Evolutionary conservation across 352 stramenopile species (phyloP).

Genomic region (Elongisporangium senticosum): DNA sequence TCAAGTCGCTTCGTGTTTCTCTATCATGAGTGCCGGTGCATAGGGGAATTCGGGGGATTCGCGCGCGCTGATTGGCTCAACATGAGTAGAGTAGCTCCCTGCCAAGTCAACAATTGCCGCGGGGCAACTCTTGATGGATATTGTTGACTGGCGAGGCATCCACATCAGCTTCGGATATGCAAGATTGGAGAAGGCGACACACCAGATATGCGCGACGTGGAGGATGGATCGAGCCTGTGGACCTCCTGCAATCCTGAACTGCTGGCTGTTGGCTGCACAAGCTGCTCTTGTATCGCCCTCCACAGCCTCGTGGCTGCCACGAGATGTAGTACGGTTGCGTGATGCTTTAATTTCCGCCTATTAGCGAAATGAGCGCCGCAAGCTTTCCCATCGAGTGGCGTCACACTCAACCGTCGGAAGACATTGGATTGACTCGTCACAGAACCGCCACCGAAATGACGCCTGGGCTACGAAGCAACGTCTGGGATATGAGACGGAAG

Average conservation of each 20-base stretch:
- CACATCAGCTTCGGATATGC: neutral
- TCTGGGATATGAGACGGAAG: neutral
- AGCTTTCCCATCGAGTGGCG: too few species aligned
- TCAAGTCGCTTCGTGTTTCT: neutral
- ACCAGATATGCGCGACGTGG: neutral
- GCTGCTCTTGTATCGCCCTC: too few species aligned
- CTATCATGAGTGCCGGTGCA: neutral
- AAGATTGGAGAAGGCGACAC: neutral
- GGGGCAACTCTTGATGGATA: neutral
- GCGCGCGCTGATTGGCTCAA: neutral
- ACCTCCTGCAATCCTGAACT: too few species aligned
- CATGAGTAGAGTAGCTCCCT: neutral
- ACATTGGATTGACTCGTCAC: neutral
- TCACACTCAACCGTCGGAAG: too few species aligned
- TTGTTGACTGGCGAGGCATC: neutral
- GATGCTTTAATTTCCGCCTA: neutral
- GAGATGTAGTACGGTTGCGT: too few species aligned
- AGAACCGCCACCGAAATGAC: neutral
- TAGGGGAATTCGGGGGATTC: neutral
- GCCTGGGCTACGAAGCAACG: neutral
- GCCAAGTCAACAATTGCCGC: neutral
- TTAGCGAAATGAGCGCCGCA: neutral
- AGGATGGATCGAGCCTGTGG: too few species aligned
- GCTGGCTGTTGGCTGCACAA: too few species aligned
- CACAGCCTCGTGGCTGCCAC: too few species aligned